phyloP scores from a whole-genome alignment of 495 filamentous ascomycete genomes.

The Talaromyces thailandensis region DNA sequence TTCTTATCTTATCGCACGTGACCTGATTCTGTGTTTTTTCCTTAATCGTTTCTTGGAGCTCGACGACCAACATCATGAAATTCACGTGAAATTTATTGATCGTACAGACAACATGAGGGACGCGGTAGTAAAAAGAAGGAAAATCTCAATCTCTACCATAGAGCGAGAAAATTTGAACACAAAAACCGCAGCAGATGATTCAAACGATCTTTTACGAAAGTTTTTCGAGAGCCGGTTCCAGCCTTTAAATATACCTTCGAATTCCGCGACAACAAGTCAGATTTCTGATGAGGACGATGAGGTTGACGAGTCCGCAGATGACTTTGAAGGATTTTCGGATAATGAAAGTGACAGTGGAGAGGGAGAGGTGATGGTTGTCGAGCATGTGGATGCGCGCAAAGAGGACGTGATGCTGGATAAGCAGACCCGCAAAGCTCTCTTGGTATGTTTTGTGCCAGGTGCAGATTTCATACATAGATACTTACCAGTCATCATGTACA shows the following conservation, averaged over 20 bases:
- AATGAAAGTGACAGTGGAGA: conserved; percentile 27
- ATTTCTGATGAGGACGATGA: conserved; percentile 16
- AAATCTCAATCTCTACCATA: conserved; percentile 15
- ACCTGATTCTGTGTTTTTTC: conserved; percentile 7
- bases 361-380: conserved; percentile 51
- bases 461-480: conserved; percentile 9
- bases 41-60: not conserved
- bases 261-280: conserved; percentile 12
- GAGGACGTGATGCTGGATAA: conserved; percentile 46
- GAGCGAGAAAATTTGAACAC: conserved; percentile 8
- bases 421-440: conserved; percentile 66
- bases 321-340: conserved; percentile 57
- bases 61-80: not conserved
- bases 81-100: not conserved
- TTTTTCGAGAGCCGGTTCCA: conserved; percentile 85
- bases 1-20: conserved; percentile 38
- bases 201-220: conserved; percentile 55
- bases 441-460: conserved; percentile 39
- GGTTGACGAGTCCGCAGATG: conserved; percentile 38
- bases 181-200: conserved; percentile 15
- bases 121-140: conserved; percentile 31
- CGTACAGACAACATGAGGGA: conserved; percentile 11
- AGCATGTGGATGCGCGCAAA: conserved; percentile 40
- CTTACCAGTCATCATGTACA: conserved; percentile 8
- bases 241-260: conserved; percentile 38